These are phyloP conservation scores for Candida caryicola DNA, from an alignment of 805 yeast species.

Conservation along the genomic window DNA sequence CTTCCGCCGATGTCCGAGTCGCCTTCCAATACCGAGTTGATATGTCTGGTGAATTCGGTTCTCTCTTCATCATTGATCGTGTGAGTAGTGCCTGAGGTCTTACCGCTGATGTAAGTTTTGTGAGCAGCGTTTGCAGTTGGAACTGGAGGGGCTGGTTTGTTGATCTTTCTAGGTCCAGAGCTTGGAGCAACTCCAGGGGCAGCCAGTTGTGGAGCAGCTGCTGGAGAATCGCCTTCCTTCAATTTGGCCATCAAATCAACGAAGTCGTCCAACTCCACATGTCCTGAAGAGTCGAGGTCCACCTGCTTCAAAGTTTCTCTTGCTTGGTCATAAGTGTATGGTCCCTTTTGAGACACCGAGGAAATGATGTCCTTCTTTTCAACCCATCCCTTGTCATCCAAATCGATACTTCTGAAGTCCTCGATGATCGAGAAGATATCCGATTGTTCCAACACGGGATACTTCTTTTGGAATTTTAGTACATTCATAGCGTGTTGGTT, in stretches of 20 bases:
- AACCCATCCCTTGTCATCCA: constrained; percentile 91
- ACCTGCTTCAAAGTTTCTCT: constrained; percentile 91
- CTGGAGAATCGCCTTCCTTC: constrained; percentile 43
- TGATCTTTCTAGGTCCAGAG: constrained; percentile 12
- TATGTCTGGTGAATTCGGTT: constrained; percentile 92
- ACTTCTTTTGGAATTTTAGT: constrained; percentile 61
- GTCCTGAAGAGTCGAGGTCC: constrained; percentile 93
- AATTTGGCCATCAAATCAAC: constrained; percentile 81
- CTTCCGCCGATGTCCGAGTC: constrained; percentile 81
- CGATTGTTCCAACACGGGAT: constrained; percentile 80
- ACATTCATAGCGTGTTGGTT: constrained; percentile 33
- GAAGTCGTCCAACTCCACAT: constrained; percentile 92
- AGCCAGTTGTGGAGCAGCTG: constrained; percentile 22
- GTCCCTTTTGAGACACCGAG: constrained; percentile 73
- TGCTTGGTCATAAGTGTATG: constrained; percentile 84
- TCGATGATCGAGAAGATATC: constrained; percentile 85
- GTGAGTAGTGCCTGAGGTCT: constrained; percentile 90
- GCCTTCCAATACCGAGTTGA: constrained; percentile 86
- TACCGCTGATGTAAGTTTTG: constrained; percentile 79
- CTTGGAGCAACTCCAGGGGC: constrained; percentile 2
- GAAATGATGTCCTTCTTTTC: constrained; percentile 90
- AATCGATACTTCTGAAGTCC: constrained; percentile 77
- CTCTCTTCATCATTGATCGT: constrained; percentile 97
- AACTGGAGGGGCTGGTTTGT: constrained; percentile 32
- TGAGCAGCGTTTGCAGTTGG: constrained; percentile 49